These are phyloP conservation scores for Trichoderma sp. DNA, from an alignment of 2,329 filamentous ascomycete species.

Conservation along the genomic window DNA sequence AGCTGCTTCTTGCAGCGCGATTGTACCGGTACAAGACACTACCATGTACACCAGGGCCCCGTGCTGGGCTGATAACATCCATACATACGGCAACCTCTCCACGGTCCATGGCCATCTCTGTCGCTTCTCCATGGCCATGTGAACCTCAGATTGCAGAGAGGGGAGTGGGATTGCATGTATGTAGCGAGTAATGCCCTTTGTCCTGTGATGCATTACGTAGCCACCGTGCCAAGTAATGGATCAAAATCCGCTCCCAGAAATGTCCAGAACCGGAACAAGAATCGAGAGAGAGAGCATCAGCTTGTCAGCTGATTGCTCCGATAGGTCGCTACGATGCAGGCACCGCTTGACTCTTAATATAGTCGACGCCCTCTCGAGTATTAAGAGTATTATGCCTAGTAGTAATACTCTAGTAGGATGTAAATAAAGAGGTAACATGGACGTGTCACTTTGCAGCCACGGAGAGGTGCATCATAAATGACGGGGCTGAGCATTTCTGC, in stretches of 20 bases:
- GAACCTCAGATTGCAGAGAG: neutral
- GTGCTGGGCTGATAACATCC: neutral
- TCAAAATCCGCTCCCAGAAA: neutral
- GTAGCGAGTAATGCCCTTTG: neutral
- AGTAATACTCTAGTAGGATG: no score
- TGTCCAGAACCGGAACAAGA: neutral
- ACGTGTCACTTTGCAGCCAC: neutral
- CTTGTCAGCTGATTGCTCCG: conserved; percentile 2
- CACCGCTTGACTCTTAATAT: neutral
- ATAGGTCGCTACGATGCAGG: conserved; percentile 4
- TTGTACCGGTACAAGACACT: neutral
- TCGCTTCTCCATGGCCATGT: neutral
- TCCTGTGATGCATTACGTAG: conserved; percentile 6
- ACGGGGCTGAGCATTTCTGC: no score
- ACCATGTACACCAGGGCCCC: neutral
- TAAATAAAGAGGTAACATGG: neutral
- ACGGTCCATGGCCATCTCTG: neutral
- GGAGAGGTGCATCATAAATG: conserved; percentile 1
- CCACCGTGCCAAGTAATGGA: neutral
- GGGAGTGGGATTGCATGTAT: conserved; percentile 1
- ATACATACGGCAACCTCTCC: no score
- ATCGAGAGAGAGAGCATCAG: neutral
- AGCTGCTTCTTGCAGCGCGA: neutral
- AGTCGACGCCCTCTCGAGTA: neutral
- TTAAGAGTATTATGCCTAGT: no score